Percentiles rank a stretch among this genome's conserved stretches.
phyloP scores from a whole-genome alignment of 2,329 filamentous ascomycete species.

The Colletotrichum plurivorum region DNA sequence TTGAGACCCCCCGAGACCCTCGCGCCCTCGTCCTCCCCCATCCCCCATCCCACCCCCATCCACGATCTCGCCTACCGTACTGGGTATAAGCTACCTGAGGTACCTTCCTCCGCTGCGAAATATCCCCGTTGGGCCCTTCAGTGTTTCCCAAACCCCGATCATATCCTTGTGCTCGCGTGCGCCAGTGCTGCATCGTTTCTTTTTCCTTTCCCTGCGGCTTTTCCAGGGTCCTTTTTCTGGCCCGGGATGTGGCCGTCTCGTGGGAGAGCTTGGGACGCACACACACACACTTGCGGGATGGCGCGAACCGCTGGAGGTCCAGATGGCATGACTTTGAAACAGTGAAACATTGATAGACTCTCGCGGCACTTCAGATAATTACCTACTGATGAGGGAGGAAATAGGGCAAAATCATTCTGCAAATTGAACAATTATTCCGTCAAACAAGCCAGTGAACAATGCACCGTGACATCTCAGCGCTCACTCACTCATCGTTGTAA shows the following conservation, averaged over 20 bases:
- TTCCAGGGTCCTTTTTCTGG: not conserved
- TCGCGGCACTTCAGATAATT: slow-evolving; percentile 4
- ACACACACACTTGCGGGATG: not conserved
- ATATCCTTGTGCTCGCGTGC: slow-evolving; percentile 21
- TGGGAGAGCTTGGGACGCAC: too few species aligned
- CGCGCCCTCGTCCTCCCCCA: slow-evolving; percentile 3
- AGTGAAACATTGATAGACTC: slow-evolving; percentile 9
- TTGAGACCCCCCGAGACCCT: slow-evolving; percentile 24
- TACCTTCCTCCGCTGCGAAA: not conserved
- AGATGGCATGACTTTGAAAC: slow-evolving; percentile 18
- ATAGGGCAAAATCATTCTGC: too few species aligned
- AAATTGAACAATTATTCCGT: too few species aligned
- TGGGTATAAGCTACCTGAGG: not conserved
- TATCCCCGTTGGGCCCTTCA: too few species aligned
- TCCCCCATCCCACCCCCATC: slow-evolving; percentile 2
- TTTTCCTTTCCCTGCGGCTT: not conserved
- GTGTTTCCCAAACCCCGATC: too few species aligned
- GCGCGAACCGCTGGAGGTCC: not conserved
- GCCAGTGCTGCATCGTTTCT: slow-evolving; percentile 2
- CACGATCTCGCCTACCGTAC: not conserved
- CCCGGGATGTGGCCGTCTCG: not conserved
- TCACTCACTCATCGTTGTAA: slow-evolving; percentile 1
- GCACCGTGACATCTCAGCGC: too few species aligned
- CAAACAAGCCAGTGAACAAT: too few species aligned
- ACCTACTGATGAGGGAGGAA: too few species aligned